Evolutionary conservation across 1,139 yeast genomes (phyloP), one percentile per base, ranked within the genome.

Genomic region (Sporopachydermia cereana): DNA sequence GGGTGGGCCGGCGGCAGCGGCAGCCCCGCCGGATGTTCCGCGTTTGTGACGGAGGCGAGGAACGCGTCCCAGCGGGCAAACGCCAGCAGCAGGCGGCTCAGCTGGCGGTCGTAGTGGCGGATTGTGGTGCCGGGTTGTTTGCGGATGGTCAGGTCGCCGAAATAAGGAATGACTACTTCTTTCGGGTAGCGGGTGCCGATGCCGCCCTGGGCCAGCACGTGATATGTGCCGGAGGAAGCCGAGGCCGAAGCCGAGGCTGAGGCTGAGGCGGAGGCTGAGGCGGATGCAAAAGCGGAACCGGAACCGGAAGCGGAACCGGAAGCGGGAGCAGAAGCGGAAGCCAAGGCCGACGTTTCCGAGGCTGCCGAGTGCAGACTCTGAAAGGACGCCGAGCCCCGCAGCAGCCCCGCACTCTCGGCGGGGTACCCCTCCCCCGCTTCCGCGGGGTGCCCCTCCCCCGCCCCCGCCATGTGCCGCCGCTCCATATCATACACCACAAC

Each of bases 401-500:
- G n/a, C n/a, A n/a, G n/a, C n/a, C n/a, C n/a, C 14, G 7, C 29
- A 7, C 12, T 25, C 14, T 25, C 29, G 12, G 29, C 29, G 7
- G 7, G 12, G 12, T 7, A 7, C 29, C 29, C 29, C 14, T 7
- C 29, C 14, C 14, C 29, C 29, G 29, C 29, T 25, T 25, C 29
- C 29, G 29, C 29, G 12, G 7, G 12, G n/a, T n/a, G n/a, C n/a
- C n/a, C n/a, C n/a, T n/a, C n/a, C n/a, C n/a, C 29, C 14, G 7
- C 29, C 29, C 12, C 29, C 14, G 7, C 29, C 29, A 14, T 14
- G 12, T 25, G 12, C 52, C 95, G 72, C 56, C 94, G 71, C 53
- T 86, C 95, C 42, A 89, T 68, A 58, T 89, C 97, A 62, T 84
- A 86, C 24, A 88, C 79, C 23, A 91, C 95, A 1, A 95, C 95